Evolutionary conservation across 306 rosid species (phyloP).

Genomic region (Acacia melanoxylon): DNA sequence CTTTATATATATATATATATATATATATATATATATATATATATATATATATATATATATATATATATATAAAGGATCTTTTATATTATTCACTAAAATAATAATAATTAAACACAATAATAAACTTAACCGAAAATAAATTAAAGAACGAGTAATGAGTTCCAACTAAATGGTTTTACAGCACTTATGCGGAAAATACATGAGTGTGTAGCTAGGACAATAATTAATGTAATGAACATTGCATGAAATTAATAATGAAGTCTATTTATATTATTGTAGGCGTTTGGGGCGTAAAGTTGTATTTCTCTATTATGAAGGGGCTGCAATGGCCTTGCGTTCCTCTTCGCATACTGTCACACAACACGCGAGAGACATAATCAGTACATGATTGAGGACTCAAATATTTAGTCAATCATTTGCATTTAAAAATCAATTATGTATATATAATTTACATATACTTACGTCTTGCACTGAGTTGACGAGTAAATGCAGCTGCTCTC

Average conservation of each 20-base stretch:
- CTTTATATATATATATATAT: no score
- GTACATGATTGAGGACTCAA: neutral
- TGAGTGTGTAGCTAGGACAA: neutral
- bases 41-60: no score
- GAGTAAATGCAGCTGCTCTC: constrained; percentile 47
- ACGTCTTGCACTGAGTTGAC: constrained; percentile 48
- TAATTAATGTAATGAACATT: neutral
- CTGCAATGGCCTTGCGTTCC: constrained; percentile 49
- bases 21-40: no score
- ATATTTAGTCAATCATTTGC: neutral
- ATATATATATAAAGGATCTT: neutral
- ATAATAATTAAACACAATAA: neutral
- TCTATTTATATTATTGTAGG: neutral
- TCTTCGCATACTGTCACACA: constrained; percentile 38
- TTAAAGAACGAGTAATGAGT: neutral
- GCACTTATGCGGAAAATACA: neutral
- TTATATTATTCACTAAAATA: neutral
- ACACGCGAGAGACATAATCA: neutral
- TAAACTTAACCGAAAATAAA: neutral
- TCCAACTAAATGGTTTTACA: neutral
- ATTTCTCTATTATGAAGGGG: constrained; percentile 24
- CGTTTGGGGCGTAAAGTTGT: constrained; percentile 28
- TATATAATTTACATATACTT: constrained; percentile 18
- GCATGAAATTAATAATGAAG: constrained; percentile 9
- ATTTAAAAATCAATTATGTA: no score